These are phyloP conservation scores for Metarhizium humberi DNA, from an alignment of 2,329 filamentous ascomycete genomes.

Conservation along the genomic window DNA sequence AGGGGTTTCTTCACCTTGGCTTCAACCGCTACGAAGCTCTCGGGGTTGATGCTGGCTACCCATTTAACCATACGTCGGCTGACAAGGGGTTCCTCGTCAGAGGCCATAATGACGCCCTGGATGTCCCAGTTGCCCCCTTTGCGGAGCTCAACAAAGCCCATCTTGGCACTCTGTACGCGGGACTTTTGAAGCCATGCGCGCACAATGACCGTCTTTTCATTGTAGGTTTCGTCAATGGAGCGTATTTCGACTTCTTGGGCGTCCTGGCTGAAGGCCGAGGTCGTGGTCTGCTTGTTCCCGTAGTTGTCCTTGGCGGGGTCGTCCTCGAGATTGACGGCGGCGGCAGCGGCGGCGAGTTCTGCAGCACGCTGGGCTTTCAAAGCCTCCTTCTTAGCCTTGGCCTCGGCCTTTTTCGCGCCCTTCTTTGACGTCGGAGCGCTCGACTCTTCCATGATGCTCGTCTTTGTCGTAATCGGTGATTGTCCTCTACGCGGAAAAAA, in stretches of 20 bases:
- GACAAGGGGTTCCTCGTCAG: constrained; percentile 49
- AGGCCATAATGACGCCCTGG: constrained; percentile 63
- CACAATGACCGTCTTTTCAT: constrained; percentile 65
- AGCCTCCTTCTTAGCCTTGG: constrained; percentile 82
- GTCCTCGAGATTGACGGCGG: constrained; percentile 55
- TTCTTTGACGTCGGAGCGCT: constrained; percentile 38
- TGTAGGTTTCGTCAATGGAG: constrained; percentile 52
- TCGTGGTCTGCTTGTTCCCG: constrained; percentile 35
- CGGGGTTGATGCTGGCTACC: constrained; percentile 62
- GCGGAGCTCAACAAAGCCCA: constrained; percentile 76
- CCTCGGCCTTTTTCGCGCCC: constrained; percentile 74
- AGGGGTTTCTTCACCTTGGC: constrained; percentile 72
- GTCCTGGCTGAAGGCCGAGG: constrained; percentile 20
- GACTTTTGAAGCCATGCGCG: constrained; percentile 47
- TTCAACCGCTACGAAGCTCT: constrained; percentile 76
- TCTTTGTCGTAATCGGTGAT: neutral
- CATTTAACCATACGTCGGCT: constrained; percentile 89
- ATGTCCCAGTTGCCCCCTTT: constrained; percentile 63
- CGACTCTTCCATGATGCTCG: neutral
- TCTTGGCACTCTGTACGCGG: constrained; percentile 48
- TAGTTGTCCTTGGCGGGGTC: constrained; percentile 71
- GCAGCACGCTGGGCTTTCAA: constrained; percentile 64
- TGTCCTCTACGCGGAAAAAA: neutral
- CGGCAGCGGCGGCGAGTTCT: constrained; percentile 63
- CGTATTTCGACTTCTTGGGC: constrained; percentile 51